A percentile compares a stretch with the other conserved stretches of the same genome.
phyloP scores from a whole-genome alignment of 805 yeast genomes.

The Metschnikowia henanensis region DNA sequence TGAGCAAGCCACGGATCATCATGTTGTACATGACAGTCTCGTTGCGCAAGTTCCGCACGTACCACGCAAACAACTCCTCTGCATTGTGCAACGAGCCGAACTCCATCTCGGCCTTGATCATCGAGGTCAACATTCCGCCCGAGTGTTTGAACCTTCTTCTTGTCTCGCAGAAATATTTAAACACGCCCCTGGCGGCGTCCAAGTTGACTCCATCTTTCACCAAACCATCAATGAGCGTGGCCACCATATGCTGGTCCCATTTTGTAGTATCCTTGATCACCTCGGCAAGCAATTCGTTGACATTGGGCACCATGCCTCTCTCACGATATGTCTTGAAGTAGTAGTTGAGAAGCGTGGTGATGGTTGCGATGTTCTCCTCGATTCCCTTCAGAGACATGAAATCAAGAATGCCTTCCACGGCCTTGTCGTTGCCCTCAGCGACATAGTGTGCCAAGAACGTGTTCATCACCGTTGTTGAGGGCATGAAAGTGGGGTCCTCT shows the following conservation, averaged over 20 bases:
- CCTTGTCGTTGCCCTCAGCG: constrained; percentile 41
- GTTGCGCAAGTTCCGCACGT: constrained; percentile 34
- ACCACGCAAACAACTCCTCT: constrained; percentile 33
- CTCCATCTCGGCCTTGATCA: constrained; percentile 48
- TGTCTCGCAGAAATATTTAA: constrained; percentile 39
- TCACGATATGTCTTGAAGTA: constrained; percentile 46
- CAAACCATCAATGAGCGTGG: constrained; percentile 55
- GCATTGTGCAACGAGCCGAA: constrained; percentile 37
- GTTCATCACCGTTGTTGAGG: constrained; percentile 54
- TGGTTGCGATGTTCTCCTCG: constrained; percentile 61
- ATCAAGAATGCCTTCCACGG: constrained; percentile 47
- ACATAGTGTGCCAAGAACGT: constrained; percentile 45
- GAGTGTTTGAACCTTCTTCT: constrained; percentile 27
- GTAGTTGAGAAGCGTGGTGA: constrained; percentile 56
- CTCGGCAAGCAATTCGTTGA: constrained; percentile 40
- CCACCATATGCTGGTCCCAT: constrained; percentile 46
- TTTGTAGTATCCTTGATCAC: constrained; percentile 35
- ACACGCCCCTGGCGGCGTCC: constrained; percentile 52
- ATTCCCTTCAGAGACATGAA: constrained; percentile 43
- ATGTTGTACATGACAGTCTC: constrained; percentile 42
- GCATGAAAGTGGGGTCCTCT: constrained; percentile 34
- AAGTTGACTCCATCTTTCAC: constrained; percentile 46
- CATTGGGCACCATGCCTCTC: constrained; percentile 44
- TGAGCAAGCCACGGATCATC: constrained; percentile 33
- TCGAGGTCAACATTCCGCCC: constrained; percentile 40